Conservation (phyloP, 176 grass and related monocot genomes). For the Pharus latifolius region DNA sequence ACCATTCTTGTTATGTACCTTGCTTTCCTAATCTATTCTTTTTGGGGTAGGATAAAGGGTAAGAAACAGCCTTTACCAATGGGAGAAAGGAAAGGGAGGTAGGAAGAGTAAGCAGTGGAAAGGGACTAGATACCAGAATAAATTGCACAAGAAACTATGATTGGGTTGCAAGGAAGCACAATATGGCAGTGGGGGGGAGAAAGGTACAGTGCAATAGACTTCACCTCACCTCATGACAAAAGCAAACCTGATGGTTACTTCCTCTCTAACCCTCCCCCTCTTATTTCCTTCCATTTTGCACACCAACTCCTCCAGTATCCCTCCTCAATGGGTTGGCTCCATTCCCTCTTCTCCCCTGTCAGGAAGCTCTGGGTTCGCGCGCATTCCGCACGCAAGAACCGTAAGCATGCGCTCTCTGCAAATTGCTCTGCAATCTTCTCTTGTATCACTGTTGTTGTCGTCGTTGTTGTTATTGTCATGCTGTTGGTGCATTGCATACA, state of each 20-base stretch:
- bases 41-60: slow-evolving; percentile 14
- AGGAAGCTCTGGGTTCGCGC: slow-evolving; percentile 51
- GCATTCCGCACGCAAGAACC: slow-evolving; percentile 40
- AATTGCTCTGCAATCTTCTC: background rate
- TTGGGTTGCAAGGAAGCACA: slow-evolving; percentile 44
- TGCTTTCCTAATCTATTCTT: slow-evolving; percentile 11
- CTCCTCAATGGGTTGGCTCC: slow-evolving; percentile 61
- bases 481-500: background rate
- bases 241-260: slow-evolving; percentile 45
- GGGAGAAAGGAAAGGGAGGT: slow-evolving; percentile 12
- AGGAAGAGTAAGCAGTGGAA: slow-evolving; percentile 50
- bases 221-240: slow-evolving; percentile 36
- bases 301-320: background rate
- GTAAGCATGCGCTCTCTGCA: slow-evolving; percentile 9
- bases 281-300: slow-evolving; percentile 14
- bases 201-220: slow-evolving; percentile 41
- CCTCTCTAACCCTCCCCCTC: slow-evolving; percentile 13
- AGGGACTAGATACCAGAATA: slow-evolving; percentile 65
- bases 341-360: slow-evolving; percentile 58
- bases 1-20: background rate
- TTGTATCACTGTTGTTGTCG: no score
- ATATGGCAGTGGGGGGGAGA: slow-evolving; percentile 17
- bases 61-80: slow-evolving; percentile 11
- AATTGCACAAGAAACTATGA: slow-evolving; percentile 18
- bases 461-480: no score